Conservation (phyloP, 2,329 filamentous ascomycete species). For the Cladobotryum protrusum region DNA sequence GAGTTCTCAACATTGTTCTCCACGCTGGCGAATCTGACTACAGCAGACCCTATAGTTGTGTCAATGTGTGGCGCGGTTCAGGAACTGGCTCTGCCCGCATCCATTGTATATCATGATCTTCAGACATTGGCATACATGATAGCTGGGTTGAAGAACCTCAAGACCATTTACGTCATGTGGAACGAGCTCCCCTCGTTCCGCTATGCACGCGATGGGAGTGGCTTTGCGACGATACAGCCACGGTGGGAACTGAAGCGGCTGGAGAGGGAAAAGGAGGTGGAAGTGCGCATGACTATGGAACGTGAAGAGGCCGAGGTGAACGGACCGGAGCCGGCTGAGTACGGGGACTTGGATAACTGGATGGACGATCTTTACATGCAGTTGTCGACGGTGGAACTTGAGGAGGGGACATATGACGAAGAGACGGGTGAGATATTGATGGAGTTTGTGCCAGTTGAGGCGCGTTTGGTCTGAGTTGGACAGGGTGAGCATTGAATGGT, state of each 20-base stretch:
- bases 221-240: slow-evolving; percentile 8
- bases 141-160: slow-evolving; percentile 13
- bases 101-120: slow-evolving; percentile 21
- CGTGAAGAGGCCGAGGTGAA: too few species aligned
- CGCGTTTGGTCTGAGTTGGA: not conserved
- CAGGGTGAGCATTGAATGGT: too few species aligned
- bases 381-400: not conserved
- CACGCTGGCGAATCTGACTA: not conserved
- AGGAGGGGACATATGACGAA: not conserved
- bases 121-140: slow-evolving; percentile 12
- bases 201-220: too few species aligned
- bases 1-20: slow-evolving; percentile 10
- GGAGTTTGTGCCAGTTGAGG: slow-evolving; percentile 7
- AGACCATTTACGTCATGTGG: slow-evolving; percentile 19
- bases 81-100: slow-evolving; percentile 21
- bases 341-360: slow-evolving; percentile 2
- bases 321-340: too few species aligned
- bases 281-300: too few species aligned
- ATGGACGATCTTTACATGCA: not conserved
- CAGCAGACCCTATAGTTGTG: not conserved
- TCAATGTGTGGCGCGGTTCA: slow-evolving; percentile 10
- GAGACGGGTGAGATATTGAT: slow-evolving; percentile 7
- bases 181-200: slow-evolving; percentile 14
- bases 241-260: slow-evolving; percentile 8
- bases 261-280: too few species aligned